Percentiles rank a stretch among this genome's conserved stretches.
phyloP scores from a whole-genome alignment of 164 flowering plant genomes.

The Echeveria elegans region DNA sequence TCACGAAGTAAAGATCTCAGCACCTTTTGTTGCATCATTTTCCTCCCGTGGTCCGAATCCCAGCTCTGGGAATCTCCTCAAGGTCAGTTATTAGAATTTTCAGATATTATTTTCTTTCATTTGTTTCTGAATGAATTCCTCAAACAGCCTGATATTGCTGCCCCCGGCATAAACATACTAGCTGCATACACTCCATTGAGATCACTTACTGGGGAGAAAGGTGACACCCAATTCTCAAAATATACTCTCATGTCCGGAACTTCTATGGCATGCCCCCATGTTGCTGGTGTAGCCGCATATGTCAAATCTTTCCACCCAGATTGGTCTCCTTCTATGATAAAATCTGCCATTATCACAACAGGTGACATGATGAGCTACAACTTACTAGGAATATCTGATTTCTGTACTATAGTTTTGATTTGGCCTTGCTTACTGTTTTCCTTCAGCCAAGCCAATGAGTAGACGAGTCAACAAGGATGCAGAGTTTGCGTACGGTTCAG shows the following conservation, averaged over 20 bases:
- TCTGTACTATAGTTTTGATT: too few species aligned
- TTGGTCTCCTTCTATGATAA: constrained; percentile 66
- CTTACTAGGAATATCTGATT: too few species aligned
- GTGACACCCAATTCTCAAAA: constrained; percentile 41
- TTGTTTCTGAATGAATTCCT: not conserved
- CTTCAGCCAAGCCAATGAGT: constrained; percentile 57
- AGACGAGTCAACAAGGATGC: constrained; percentile 32
- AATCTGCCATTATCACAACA: constrained; percentile 44
- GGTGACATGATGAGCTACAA: constrained; percentile 11
- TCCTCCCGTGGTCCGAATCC: constrained; percentile 71
- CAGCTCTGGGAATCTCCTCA: constrained; percentile 35
- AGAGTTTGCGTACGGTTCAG: constrained; percentile 70
- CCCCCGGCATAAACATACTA: constrained; percentile 64
- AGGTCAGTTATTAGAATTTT: constrained; percentile 28
- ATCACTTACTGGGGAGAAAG: constrained; percentile 43
- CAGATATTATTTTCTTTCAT: not conserved
- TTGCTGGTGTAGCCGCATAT: constrained; percentile 49
- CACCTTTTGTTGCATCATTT: constrained; percentile 63
- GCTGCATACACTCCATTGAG: constrained; percentile 50
- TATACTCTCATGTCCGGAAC: constrained; percentile 61
- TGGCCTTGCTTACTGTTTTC: not conserved
- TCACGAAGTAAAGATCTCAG: constrained; percentile 31
- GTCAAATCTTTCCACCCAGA: constrained; percentile 51
- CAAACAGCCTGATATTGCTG: constrained; percentile 63
- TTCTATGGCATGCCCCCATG: constrained; percentile 71